phyloP scores from a whole-genome alignment of 2,329 filamentous ascomycete species.

The Aspergillus novofumigatus region DNA sequence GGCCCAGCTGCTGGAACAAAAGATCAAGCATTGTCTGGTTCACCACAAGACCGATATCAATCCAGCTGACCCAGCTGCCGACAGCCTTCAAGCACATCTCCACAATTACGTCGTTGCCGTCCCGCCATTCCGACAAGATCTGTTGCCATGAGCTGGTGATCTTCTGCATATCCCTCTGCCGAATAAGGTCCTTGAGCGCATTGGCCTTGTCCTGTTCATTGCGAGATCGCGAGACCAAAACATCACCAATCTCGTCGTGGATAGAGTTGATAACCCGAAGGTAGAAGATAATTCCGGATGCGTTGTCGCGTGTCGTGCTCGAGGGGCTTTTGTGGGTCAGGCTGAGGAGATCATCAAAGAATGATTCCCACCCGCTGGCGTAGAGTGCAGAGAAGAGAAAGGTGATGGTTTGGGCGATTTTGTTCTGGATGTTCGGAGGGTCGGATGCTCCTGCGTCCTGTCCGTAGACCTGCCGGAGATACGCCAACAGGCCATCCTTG shows the following conservation, averaged over 20 bases:
- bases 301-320: conserved; percentile 62
- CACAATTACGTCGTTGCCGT: conserved; percentile 66
- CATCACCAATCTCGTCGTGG: conserved; percentile 95
- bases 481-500: conserved; percentile 75
- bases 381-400: conserved; percentile 89
- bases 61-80: conserved; percentile 98
- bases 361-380: conserved; percentile 77
- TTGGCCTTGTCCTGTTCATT: conserved; percentile 81
- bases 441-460: conserved; percentile 59
- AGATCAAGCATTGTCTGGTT: conserved; percentile 82
- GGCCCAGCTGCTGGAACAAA: conserved; percentile 82
- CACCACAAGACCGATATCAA: conserved; percentile 89
- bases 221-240: conserved; percentile 72
- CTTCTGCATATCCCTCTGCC: conserved; percentile 80
- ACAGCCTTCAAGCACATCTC: conserved; percentile 90
- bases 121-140: conserved; percentile 72
- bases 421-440: conserved; percentile 80
- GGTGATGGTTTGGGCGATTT: conserved; percentile 91
- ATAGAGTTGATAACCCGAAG: conserved; percentile 83
- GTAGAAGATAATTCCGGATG: conserved; percentile 76
- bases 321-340: conserved; percentile 62
- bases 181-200: conserved; percentile 84
- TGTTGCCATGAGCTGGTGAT: conserved; percentile 89
- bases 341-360: conserved; percentile 83
- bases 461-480: conserved; percentile 72